Evolutionary conservation across 2,329 filamentous ascomycete species (phyloP).

Genomic region (Aspergillus sp.): DNA sequence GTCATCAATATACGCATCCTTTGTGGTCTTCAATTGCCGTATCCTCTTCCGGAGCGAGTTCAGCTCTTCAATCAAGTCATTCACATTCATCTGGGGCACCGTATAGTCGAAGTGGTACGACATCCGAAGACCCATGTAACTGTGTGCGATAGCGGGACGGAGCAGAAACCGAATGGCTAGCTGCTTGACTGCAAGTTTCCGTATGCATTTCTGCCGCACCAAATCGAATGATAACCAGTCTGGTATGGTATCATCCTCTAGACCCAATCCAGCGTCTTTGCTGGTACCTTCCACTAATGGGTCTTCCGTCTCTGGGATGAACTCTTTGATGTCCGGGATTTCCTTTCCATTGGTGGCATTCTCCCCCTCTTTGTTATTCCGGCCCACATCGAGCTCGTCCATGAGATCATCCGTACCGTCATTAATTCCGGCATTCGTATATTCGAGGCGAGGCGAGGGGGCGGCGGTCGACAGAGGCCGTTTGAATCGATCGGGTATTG

Average conservation of each 20-base stretch:
- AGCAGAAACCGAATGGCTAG: slow-evolving; percentile 39
- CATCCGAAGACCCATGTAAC: slow-evolving; percentile 33
- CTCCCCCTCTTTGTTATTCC: not conserved
- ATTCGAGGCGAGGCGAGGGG: slow-evolving; percentile 6
- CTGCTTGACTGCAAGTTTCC: slow-evolving; percentile 37
- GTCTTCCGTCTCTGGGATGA: slow-evolving; percentile 5
- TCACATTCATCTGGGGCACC: slow-evolving; percentile 27
- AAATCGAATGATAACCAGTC: slow-evolving; percentile 28
- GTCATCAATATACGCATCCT: slow-evolving; percentile 28
- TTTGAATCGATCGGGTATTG: slow-evolving; percentile 11
- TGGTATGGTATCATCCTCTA: slow-evolving; percentile 21
- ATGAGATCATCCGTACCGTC: not conserved
- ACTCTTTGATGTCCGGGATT: not conserved
- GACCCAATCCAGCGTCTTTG: slow-evolving; percentile 10
- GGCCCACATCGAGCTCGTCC: not conserved
- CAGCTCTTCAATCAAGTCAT: slow-evolving; percentile 33
- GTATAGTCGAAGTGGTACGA: slow-evolving; percentile 28
- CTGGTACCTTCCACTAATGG: slow-evolving; percentile 12
- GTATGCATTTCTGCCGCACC: slow-evolving; percentile 36
- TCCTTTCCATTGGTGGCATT: not conserved
- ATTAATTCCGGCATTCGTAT: not conserved
- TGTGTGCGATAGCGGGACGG: slow-evolving; percentile 38
- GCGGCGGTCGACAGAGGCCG: slow-evolving; percentile 2
- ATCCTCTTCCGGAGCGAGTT: slow-evolving; percentile 31
- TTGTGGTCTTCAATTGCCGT: slow-evolving; percentile 24